phyloP scores from a whole-genome alignment of 2,329 filamentous ascomycete genomes.

The Hypoxylon sp. region DNA sequence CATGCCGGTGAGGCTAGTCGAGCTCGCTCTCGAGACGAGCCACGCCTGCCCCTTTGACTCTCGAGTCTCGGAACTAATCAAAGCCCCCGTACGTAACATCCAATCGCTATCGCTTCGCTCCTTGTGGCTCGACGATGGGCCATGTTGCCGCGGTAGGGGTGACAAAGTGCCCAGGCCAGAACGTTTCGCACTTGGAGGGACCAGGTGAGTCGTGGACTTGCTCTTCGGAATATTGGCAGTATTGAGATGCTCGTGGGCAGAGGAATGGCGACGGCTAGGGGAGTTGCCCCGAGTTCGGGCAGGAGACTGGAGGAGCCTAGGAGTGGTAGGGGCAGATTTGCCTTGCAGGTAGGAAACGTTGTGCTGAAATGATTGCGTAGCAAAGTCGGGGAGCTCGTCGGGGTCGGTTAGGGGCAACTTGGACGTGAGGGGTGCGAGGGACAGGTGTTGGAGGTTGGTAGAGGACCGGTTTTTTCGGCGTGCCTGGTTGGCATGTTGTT shows the following conservation, averaged over 20 bases:
- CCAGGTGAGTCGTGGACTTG: conserved; percentile 68
- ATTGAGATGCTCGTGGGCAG: conserved; percentile 44
- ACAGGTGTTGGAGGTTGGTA: conserved; percentile 66
- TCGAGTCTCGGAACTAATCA: conserved; percentile 67
- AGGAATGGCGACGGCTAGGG: conserved; percentile 53
- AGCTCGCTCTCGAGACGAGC: conserved; percentile 71
- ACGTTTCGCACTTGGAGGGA: conserved; percentile 38
- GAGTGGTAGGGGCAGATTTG: conserved; percentile 70
- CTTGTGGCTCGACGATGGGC: conserved; percentile 37
- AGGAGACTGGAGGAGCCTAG: conserved; percentile 66
- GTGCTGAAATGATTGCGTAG: conserved; percentile 45
- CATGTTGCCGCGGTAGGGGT: conserved; percentile 43
- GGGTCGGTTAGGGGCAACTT: conserved; percentile 66
- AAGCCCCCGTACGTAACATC: conserved; percentile 68
- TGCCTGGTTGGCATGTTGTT: conserved; percentile 64
- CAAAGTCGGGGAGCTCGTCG: conserved; percentile 54
- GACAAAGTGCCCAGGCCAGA: conserved; percentile 36
- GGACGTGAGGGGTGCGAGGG: conserved; percentile 69
- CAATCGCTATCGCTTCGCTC: conserved; percentile 66
- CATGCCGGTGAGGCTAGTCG: conserved; percentile 65
- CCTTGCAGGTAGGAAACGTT: conserved; percentile 66
- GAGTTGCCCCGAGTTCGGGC: conserved; percentile 58
- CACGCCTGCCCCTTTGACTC: conserved; percentile 75
- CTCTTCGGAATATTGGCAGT: conserved; percentile 63
- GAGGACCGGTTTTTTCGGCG: conserved; percentile 66